A percentile compares a stretch with the other conserved stretches of the same genome.
These are phyloP conservation scores for Fusarium hainanense DNA, from an alignment of 2,329 filamentous ascomycete genomes.

Conservation along the genomic window DNA sequence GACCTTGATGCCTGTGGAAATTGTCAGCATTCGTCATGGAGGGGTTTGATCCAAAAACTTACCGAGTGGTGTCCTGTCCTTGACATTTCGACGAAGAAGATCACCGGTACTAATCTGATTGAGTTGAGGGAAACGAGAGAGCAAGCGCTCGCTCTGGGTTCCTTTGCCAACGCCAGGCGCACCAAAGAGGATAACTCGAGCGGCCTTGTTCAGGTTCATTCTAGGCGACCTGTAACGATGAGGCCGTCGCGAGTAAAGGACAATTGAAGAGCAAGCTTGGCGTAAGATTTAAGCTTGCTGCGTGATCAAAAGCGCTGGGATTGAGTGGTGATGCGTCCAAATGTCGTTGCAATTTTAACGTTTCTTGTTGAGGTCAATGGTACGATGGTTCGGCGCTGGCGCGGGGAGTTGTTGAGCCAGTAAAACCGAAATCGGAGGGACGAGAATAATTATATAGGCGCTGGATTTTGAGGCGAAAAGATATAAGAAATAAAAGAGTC, in stretches of 20 bases:
- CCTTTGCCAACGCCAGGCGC: conserved; percentile 98
- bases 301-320: not conserved
- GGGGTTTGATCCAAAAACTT: conserved; percentile 45
- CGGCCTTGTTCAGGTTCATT: conserved; percentile 81
- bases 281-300: not conserved
- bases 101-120: conserved; percentile 95
- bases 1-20: conserved; percentile 81
- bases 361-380: conserved; percentile 36
- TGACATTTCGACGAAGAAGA: conserved; percentile 90
- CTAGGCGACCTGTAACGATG: conserved; percentile 41
- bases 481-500: not conserved
- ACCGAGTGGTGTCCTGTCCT: conserved; percentile 88
- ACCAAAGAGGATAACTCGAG: conserved; percentile 92
- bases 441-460: not conserved
- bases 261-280: not conserved
- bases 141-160: conserved; percentile 90
- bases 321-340: conserved; percentile 3
- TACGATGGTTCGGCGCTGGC: conserved; percentile 22
- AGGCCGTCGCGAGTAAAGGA: conserved; percentile 30
- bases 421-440: not conserved
- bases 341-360: conserved; percentile 12
- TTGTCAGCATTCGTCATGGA: conserved; percentile 8
- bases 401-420: conserved; percentile 36
- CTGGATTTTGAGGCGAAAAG: not conserved
- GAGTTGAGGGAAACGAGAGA: conserved; percentile 87